Evolutionary conservation across 2,329 filamentous ascomycete genomes (phyloP).

Genomic region (Pseudocercospora musae): DNA sequence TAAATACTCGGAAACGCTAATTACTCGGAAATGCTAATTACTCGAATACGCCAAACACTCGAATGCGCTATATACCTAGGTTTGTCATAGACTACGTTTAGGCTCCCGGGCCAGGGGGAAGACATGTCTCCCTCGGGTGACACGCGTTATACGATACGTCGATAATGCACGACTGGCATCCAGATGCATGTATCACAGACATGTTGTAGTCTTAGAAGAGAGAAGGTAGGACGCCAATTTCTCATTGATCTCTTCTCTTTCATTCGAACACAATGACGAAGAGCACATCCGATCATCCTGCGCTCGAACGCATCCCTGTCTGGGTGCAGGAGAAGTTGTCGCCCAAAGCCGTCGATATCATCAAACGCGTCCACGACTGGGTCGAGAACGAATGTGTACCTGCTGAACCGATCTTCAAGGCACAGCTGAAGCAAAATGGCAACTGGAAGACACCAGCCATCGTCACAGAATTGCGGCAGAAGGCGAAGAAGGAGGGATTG

Average conservation of each 20-base stretch:
- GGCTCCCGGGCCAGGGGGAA: background rate
- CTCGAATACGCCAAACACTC: no score
- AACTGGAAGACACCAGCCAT: slow-evolving; percentile 24
- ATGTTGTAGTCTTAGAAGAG: background rate
- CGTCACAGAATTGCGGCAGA: slow-evolving; percentile 20
- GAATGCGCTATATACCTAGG: no score
- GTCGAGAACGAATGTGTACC: slow-evolving; percentile 27
- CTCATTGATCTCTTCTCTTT: background rate
- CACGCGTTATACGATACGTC: background rate
- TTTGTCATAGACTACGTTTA: no score
- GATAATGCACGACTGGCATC: background rate
- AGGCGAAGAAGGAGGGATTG: slow-evolving; percentile 23
- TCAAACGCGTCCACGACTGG: slow-evolving; percentile 25
- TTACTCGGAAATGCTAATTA: no score
- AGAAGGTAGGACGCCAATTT: background rate
- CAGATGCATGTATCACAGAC: background rate
- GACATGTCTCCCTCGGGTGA: background rate
- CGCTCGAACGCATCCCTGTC: slow-evolving; percentile 20
- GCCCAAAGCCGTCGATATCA: slow-evolving; percentile 22
- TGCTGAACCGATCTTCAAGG: slow-evolving; percentile 25
- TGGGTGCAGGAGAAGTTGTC: slow-evolving; percentile 28
- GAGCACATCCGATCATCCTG: slow-evolving; percentile 18
- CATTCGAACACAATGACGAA: background rate
- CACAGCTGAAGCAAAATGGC: slow-evolving; percentile 21
- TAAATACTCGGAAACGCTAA: no score